phyloP scores from a whole-genome alignment of 2,329 filamentous ascomycete species.

The Penicillium aurantiogriseum region DNA sequence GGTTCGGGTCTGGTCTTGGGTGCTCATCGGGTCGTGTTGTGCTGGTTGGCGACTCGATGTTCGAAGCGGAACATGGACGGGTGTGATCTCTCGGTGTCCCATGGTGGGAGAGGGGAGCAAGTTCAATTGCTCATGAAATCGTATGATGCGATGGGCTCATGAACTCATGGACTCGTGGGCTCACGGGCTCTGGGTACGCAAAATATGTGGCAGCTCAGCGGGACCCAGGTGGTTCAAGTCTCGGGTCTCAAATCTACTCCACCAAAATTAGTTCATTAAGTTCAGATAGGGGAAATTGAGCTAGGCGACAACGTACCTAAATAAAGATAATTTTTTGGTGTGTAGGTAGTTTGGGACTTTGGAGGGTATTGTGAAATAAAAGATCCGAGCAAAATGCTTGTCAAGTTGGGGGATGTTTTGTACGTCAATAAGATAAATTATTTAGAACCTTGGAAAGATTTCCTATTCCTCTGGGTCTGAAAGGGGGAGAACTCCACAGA shows the following conservation, averaged over 20 bases:
- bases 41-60: slow-evolving; percentile 20
- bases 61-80: slow-evolving; percentile 25
- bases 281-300: neutral
- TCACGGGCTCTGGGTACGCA: neutral
- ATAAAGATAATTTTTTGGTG: neutral
- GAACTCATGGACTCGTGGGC: neutral
- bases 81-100: slow-evolving; percentile 15
- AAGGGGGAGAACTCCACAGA: slow-evolving; percentile 15
- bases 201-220: slow-evolving; percentile 1
- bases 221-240: neutral
- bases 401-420: neutral
- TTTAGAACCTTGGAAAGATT: too few species aligned
- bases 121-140: slow-evolving; percentile 10
- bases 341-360: neutral
- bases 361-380: neutral
- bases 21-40: slow-evolving; percentile 16
- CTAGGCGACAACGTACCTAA: neutral
- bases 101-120: slow-evolving; percentile 4
- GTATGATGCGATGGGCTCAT: neutral
- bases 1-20: slow-evolving; percentile 17
- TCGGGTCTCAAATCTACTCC: slow-evolving; percentile 12
- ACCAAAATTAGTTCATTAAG: slow-evolving; percentile 5
- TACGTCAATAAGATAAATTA: neutral
- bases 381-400: neutral
- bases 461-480: slow-evolving; percentile 5